A percentile compares a stretch with the other conserved stretches of the same genome.
phyloP scores from a whole-genome alignment of 2,329 filamentous ascomycete species.

The Cladorrhinum sp. region DNA sequence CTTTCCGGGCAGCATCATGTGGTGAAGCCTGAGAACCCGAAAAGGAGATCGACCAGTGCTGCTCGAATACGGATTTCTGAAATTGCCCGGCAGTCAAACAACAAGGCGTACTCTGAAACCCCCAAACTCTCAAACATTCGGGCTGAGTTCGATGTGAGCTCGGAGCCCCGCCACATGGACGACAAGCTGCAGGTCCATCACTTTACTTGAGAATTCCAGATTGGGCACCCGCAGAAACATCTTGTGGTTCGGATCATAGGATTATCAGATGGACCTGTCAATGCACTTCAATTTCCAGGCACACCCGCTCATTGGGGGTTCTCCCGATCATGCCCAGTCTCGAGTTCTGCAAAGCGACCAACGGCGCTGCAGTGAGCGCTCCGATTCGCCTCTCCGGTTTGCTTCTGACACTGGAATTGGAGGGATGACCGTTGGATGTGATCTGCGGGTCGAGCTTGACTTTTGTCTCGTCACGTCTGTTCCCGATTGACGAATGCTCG shows the following conservation, averaged over 20 bases:
- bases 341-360: constrained; percentile 11
- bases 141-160: background rate
- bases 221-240: constrained; percentile 13
- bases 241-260: constrained; percentile 9
- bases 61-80: constrained; percentile 9
- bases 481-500: background rate
- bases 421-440: background rate
- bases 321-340: constrained; percentile 8
- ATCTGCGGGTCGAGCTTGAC: background rate
- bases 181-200: constrained; percentile 15
- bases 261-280: constrained; percentile 12
- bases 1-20: constrained; percentile 9
- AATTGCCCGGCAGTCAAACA: background rate
- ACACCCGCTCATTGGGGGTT: constrained; percentile 16
- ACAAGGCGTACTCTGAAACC: constrained; percentile 17
- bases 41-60: constrained; percentile 1
- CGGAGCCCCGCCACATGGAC: constrained; percentile 16
- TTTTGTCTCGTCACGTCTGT: background rate
- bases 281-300: constrained; percentile 25
- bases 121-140: constrained; percentile 16
- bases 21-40: constrained; percentile 16
- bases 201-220: constrained; percentile 21
- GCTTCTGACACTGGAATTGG: background rate
- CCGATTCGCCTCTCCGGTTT: constrained; percentile 20
- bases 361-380: constrained; percentile 19